These are phyloP conservation scores for Talaromyces piceae DNA, from an alignment of 2,329 filamentous ascomycete genomes.

Conservation along the genomic window DNA sequence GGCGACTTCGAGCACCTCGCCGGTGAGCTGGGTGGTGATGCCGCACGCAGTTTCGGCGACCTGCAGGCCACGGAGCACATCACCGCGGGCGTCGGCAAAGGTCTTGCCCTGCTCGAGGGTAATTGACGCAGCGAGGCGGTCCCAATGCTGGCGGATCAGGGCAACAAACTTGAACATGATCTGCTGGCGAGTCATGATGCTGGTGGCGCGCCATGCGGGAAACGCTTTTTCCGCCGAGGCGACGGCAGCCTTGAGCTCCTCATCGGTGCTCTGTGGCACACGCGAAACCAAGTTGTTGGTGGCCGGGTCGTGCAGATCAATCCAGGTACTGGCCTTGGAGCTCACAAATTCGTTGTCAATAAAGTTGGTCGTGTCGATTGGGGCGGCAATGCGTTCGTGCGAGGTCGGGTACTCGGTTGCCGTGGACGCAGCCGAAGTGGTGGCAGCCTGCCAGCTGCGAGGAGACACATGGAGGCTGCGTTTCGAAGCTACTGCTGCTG, in stretches of 20 bases:
- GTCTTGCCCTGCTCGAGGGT: slow-evolving; percentile 64
- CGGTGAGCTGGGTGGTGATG: slow-evolving; percentile 58
- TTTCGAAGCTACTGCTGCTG: not conserved
- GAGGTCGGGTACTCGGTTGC: slow-evolving; percentile 48
- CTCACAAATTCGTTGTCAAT: slow-evolving; percentile 56
- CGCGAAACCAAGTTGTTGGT: slow-evolving; percentile 61
- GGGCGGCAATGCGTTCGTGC: slow-evolving; percentile 49
- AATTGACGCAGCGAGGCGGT: slow-evolving; percentile 57
- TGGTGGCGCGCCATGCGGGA: slow-evolving; percentile 53
- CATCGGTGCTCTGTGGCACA: slow-evolving; percentile 59
- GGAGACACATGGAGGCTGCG: slow-evolving; percentile 46
- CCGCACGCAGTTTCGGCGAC: slow-evolving; percentile 61
- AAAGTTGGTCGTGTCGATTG: slow-evolving; percentile 55
- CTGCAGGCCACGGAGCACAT: slow-evolving; percentile 59
- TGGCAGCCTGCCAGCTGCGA: slow-evolving; percentile 43
- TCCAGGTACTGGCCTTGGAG: slow-evolving; percentile 54
- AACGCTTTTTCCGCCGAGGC: slow-evolving; percentile 58
- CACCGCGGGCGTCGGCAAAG: slow-evolving; percentile 58
- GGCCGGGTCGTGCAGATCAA: slow-evolving; percentile 57
- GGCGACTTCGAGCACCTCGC: slow-evolving; percentile 60
- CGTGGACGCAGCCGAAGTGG: slow-evolving; percentile 43
- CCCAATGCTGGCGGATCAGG: slow-evolving; percentile 58
- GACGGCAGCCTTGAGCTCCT: slow-evolving; percentile 54
- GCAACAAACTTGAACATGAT: slow-evolving; percentile 60
- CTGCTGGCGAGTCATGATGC: slow-evolving; percentile 53